Percentiles rank a stretch among this genome's conserved stretches.
These are phyloP conservation scores for Aspergillus olivimuriae DNA, from an alignment of 495 filamentous ascomycete genomes.

Conservation along the genomic window DNA sequence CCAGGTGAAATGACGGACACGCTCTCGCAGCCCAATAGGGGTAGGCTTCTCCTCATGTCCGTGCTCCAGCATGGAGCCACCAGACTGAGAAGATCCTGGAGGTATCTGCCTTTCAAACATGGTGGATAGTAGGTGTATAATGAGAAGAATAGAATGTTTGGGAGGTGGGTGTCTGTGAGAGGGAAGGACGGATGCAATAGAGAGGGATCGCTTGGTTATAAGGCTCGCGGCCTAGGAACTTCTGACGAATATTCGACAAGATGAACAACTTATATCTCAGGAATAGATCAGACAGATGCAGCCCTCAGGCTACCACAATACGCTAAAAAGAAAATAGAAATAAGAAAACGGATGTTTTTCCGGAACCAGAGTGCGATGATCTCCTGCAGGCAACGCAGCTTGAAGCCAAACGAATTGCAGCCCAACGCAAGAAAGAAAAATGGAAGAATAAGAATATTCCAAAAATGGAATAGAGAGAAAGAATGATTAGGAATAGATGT, in stretches of 20 bases:
- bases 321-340: background rate
- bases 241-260: background rate
- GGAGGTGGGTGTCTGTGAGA: background rate
- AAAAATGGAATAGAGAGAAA: too few species aligned
- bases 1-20: slow-evolving; percentile 66
- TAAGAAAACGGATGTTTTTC: background rate
- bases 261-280: too few species aligned
- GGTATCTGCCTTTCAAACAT: slow-evolving; percentile 16
- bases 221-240: background rate
- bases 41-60: slow-evolving; percentile 16
- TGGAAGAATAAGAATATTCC: background rate
- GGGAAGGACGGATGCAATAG: background rate
- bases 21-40: slow-evolving; percentile 28
- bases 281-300: background rate
- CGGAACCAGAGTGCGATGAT: background rate
- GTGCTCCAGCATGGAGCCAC: slow-evolving; percentile 18
- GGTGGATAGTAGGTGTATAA: background rate
- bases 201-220: background rate
- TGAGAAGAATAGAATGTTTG: background rate
- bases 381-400: background rate
- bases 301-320: background rate
- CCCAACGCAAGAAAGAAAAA: background rate
- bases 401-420: background rate
- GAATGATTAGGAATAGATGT: too few species aligned
- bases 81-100: slow-evolving; percentile 19